These are phyloP conservation scores for Dendrobium huoshanense DNA, from an alignment of 106 monocot species.

Conservation along the genomic window DNA sequence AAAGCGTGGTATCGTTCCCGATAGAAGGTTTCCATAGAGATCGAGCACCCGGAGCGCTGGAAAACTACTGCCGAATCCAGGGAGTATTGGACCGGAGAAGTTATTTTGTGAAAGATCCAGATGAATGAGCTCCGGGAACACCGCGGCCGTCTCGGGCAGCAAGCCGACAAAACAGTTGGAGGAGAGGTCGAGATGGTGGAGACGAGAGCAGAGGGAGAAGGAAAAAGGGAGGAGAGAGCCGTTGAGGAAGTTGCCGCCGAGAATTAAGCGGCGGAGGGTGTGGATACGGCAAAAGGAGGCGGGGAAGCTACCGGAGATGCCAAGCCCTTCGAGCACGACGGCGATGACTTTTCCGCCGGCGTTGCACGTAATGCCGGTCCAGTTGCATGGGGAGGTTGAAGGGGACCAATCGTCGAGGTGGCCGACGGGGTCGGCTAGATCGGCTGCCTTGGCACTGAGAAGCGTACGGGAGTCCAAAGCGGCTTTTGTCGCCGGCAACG, in stretches of 20 bases:
- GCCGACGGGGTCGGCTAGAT: slow-evolving; percentile 17
- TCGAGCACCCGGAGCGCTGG: slow-evolving; percentile 15
- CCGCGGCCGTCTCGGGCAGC: slow-evolving; percentile 23
- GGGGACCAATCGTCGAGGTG: slow-evolving; percentile 26
- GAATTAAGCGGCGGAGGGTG: slow-evolving; percentile 24
- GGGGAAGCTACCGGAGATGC: slow-evolving; percentile 22
- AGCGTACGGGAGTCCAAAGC: no score
- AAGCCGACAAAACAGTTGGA: slow-evolving; percentile 40
- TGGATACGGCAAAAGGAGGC: slow-evolving; percentile 33
- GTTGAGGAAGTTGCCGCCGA: slow-evolving; percentile 20
- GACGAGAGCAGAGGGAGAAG: slow-evolving; percentile 37
- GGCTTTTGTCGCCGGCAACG: no score
- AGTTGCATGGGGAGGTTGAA: slow-evolving; percentile 28
- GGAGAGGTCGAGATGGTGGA: slow-evolving; percentile 32
- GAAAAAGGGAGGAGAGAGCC: slow-evolving; percentile 36
- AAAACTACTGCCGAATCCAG: slow-evolving; percentile 18
- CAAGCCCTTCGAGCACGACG: slow-evolving; percentile 6
- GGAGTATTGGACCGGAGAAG: slow-evolving; percentile 47
- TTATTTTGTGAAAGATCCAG: slow-evolving; percentile 43
- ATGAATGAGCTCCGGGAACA: slow-evolving; percentile 7
- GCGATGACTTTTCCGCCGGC: slow-evolving; percentile 16
- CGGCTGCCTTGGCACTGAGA: slow-evolving; percentile 19
- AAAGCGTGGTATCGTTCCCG: slow-evolving; percentile 31
- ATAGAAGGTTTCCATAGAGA: slow-evolving; percentile 38
- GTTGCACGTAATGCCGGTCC: slow-evolving; percentile 35